Evolutionary conservation across 2,329 filamentous ascomycete genomes (phyloP).

Genomic region (Cytospora chrysosperma): DNA sequence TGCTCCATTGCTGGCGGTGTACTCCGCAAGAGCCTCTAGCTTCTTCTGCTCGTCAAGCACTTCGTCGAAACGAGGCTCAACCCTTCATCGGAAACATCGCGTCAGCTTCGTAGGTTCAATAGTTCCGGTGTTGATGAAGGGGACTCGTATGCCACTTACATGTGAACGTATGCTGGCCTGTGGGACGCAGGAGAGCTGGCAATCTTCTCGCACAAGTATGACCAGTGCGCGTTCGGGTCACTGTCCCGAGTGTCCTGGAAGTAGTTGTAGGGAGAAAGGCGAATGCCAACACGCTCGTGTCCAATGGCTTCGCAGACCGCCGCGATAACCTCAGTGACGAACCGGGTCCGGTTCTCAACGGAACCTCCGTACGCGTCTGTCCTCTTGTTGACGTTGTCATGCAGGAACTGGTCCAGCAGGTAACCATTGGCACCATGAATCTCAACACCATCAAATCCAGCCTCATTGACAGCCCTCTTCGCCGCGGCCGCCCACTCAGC

Average conservation of each 20-base stretch:
- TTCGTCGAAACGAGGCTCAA: conserved; percentile 49
- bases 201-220: conserved; percentile 36
- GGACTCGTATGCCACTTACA: conserved; percentile 32
- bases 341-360: conserved; percentile 50
- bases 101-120: background rate
- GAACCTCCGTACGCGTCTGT: conserved; percentile 53
- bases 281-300: conserved; percentile 51
- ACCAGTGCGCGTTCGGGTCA: conserved; percentile 37
- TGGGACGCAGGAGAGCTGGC: conserved; percentile 34
- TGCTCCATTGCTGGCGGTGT: conserved; percentile 29
- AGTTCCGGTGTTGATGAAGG: too few relatives aligned
- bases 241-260: conserved; percentile 31
- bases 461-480: conserved; percentile 54
- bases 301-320: conserved; percentile 44
- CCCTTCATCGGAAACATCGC: conserved; percentile 28
- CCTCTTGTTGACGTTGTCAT: conserved; percentile 48
- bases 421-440: conserved; percentile 59
- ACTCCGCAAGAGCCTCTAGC: conserved; percentile 37
- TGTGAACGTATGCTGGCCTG: conserved; percentile 45
- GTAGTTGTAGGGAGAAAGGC: conserved; percentile 53
- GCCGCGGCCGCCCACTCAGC: conserved; percentile 53
- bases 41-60: conserved; percentile 45
- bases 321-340: conserved; percentile 51
- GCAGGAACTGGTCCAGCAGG: conserved; percentile 60
- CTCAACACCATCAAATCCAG: conserved; percentile 72